Base-by-base conservation (phyloP, 1,284 basidiomycete genomes). In the Sanghuangporus baumii region DNA sequence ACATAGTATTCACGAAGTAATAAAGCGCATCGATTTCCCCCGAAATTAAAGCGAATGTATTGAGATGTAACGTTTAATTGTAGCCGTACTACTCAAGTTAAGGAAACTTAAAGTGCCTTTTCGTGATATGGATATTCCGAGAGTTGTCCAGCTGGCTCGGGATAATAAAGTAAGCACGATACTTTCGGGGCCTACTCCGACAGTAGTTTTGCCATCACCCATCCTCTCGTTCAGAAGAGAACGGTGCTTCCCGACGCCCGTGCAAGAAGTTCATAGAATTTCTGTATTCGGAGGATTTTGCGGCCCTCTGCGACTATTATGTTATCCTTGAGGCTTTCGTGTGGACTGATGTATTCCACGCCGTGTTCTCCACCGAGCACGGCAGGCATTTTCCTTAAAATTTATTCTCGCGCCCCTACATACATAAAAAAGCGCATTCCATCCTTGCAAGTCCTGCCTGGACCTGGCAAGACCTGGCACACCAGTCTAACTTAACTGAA, bases 1-100 rank as follows among this genome's bases (percentile, higher is more conserved):
- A 31, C 26, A 31, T 31, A 60, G 59, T 60, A 5, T 60, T 60
- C 48, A 60, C 59, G 26, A 60, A 60, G 50, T 60, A 60, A 38
- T 12, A 37, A 46, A 18, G 43, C 16, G 26, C 20, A 40, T 37
- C 41, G 11, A 16, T 36, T 60, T 52, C 48, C 18, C 59, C 52
- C 52, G 36, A 18, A 18, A 37, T n/a, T 37, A 54, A 8, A n/a
- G 37, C 52, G 52, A 48, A 5, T 31, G 26, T 31, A 31, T 31
- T 31, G 26, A 31, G 48, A 16, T 51, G 18, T 51, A 51, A 23
- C 18, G 26, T 9, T 51, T 12, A 51, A 51, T 54, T 54, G 52
- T 34, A 54, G 50, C 7, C 18, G 12, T 9, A 18, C 23, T 50
- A 26, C 16, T 51, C 26, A 12, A 23, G 16, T 26, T n/a, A 16